Conservation (phyloP, 164 flowering plant species). For the Umbellularia californica region DNA sequence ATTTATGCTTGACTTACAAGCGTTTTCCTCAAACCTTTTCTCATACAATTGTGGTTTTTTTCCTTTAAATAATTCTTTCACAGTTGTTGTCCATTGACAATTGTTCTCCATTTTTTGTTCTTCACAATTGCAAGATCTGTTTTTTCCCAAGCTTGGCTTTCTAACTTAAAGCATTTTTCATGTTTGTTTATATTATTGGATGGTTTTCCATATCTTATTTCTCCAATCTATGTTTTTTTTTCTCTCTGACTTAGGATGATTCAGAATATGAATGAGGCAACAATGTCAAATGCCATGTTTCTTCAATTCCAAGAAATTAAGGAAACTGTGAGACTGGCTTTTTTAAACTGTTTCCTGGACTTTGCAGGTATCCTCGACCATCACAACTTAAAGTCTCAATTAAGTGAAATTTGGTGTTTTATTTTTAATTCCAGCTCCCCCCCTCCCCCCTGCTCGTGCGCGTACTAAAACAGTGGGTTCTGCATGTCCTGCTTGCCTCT, state of each 20-base stretch:
- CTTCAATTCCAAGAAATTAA: conserved; percentile 78
- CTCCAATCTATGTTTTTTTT: neutral
- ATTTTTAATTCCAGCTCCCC: neutral
- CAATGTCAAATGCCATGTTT: conserved; percentile 67
- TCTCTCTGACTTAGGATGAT: conserved; percentile 55
- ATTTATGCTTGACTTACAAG: no score
- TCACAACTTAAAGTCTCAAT: conserved; percentile 1
- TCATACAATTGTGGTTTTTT: no score
- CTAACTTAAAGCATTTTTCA: no score
- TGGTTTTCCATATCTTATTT: neutral
- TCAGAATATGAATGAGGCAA: conserved; percentile 60
- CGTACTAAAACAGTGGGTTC: conserved; percentile 4
- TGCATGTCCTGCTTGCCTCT: conserved; percentile 13
- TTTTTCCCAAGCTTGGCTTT: no score
- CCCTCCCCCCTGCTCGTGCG: neutral
- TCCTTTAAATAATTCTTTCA: no score
- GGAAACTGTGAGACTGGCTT: conserved; percentile 80
- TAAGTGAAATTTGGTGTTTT: neutral
- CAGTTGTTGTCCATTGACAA: no score
- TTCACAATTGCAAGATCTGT: no score
- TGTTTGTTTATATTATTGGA: neutral
- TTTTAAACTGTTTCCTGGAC: conserved; percentile 86
- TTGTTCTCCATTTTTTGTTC: no score
- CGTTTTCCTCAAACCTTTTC: no score
- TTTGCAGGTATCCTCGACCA: conserved; percentile 67